Evolutionary conservation across 768 basidiomycete genomes (phyloP), one percentile per base, ranked within the genome.

Genomic region (Rickenella mellea): DNA sequence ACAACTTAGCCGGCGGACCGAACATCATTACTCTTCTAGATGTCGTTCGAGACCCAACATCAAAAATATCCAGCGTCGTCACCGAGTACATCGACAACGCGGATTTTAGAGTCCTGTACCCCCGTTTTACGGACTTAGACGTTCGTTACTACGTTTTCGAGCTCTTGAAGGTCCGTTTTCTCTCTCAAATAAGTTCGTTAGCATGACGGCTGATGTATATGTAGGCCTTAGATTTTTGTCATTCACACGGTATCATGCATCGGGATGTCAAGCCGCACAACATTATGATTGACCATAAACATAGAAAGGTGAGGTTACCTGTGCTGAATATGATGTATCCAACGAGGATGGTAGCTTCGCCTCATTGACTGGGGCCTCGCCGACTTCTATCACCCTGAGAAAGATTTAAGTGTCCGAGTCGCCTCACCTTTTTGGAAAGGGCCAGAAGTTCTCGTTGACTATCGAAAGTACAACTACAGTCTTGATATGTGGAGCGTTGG

Each of bases 321-420:
- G 19, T 19, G 17, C 19, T n/a, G n/a, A n/a, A n/a, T n/a, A n/a
- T n/a, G n/a, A n/a, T n/a, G n/a, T n/a, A n/a, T n/a, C n/a, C n/a
- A n/a, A n/a, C n/a, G n/a, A n/a, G 39, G 33, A 14, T 39, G 47
- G 22, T 47, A 74, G 74, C 54, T 75, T 37, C 63, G 70, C 20
- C 56, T 84, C 45, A 84, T 83, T 47, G 82, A 84, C 60, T 84
- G 82, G 82, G 82, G 82, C 26, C 58, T 84, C 42, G 82, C 80
- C 27, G 82, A 84, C 55, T 84, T 84, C 58, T 84, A 83, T 55
- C 79, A 82, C 51, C 74, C 80, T 2, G 70, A 70, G 36, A 77
- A 74, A 35, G 72, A 80, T 27, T 82, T 82, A 60, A 81, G 83
- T 53, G 78, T 83, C 44, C 71, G 82, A 24, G 82, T 83, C 17